phyloP scores from a whole-genome alignment of 2,329 filamentous ascomycete genomes.

The Fusarium lyarnte region DNA sequence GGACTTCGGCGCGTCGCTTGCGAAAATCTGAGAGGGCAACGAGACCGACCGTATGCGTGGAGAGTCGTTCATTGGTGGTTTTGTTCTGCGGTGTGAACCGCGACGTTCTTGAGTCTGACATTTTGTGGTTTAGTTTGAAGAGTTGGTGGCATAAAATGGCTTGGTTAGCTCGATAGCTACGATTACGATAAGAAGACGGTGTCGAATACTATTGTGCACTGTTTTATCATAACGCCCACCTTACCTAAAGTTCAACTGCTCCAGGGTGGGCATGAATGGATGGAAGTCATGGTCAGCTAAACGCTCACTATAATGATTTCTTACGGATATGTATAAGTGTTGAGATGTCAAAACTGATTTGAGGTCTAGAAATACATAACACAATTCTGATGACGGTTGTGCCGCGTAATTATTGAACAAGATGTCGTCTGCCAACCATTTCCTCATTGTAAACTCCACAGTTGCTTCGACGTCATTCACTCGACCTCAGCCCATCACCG shows the following conservation, averaged over 20 bases:
- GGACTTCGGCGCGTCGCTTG: conserved; percentile 92
- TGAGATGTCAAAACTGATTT: neutral
- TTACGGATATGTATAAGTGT: neutral
- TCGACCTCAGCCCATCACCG: conserved; percentile 3
- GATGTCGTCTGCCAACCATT: neutral
- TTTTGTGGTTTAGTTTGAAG: conserved; percentile 35
- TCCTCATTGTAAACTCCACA: conserved; percentile 13
- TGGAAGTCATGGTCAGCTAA: neutral
- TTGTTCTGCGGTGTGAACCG: conserved; percentile 81
- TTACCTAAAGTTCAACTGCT: neutral
- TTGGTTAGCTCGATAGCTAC: neutral
- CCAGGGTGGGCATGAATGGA: neutral
- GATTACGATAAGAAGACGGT: conserved; percentile 25
- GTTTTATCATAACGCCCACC: neutral
- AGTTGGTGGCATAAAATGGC: conserved; percentile 1
- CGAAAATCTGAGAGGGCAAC: conserved; percentile 94
- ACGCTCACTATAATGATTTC: neutral
- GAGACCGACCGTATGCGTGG: conserved; percentile 88
- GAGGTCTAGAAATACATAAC: no score
- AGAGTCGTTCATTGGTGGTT: conserved; percentile 82
- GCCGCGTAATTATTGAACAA: neutral
- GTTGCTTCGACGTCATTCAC: conserved; percentile 28
- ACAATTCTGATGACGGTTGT: neutral
- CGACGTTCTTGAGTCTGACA: conserved; percentile 56
- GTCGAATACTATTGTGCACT: neutral